Evolutionary conservation across 495 filamentous ascomycete genomes (phyloP).

Genomic region (Penicillium coprophilum): DNA sequence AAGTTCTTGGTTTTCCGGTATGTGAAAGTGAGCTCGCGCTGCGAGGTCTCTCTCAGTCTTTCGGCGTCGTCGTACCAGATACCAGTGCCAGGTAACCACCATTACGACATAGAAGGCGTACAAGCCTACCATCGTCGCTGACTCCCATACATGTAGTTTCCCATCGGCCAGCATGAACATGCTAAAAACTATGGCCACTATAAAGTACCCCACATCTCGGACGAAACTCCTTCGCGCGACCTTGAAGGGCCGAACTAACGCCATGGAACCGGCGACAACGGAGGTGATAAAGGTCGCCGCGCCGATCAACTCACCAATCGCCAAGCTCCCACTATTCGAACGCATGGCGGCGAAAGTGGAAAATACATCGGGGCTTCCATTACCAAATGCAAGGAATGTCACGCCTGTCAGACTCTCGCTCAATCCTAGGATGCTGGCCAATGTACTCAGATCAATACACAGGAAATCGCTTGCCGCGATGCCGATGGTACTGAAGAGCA

Average conservation of each 20-base stretch:
- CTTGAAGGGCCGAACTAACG: conserved; percentile 86
- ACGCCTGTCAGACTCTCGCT: conserved; percentile 96
- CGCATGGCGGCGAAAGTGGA: conserved; percentile 98
- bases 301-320: conserved; percentile 92
- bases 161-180: conserved; percentile 88
- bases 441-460: conserved; percentile 92
- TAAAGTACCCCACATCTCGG: conserved; percentile 91
- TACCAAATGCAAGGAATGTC: conserved; percentile 95
- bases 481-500: conserved; percentile 96
- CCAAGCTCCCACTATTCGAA: conserved; percentile 92
- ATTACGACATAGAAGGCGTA: conserved; percentile 88
- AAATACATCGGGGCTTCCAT: conserved; percentile 99
- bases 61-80: conserved; percentile 58
- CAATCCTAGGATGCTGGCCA: conserved; percentile 82
- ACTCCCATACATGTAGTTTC: conserved; percentile 82
- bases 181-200: conserved; percentile 81
- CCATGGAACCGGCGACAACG: conserved; percentile 98
- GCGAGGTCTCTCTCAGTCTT: conserved; percentile 62
- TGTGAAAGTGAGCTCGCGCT: conserved; percentile 70
- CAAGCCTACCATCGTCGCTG: conserved; percentile 82
- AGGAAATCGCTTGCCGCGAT: conserved; percentile 98
- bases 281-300: conserved; percentile 96
- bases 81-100: conserved; percentile 94
- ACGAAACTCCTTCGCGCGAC: conserved; percentile 87
- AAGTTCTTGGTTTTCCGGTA: conserved; percentile 65